A percentile compares a stretch with the other conserved stretches of the same genome.
Evolutionary conservation across 441 rosid genomes (phyloP).

Genomic region (Sinapis alba): DNA sequence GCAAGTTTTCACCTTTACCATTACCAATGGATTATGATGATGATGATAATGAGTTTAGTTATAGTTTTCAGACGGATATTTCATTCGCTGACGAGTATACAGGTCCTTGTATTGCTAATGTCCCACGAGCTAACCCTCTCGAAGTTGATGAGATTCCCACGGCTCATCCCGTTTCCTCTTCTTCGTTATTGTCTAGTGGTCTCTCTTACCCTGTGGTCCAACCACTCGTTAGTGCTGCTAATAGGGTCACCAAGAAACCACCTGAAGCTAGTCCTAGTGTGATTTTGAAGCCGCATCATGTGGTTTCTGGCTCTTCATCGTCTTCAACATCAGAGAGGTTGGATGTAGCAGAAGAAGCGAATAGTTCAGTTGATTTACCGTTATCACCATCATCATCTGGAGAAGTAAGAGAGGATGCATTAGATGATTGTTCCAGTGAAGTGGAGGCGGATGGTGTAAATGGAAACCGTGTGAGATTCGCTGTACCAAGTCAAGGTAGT

Average conservation of each 20-base stretch:
- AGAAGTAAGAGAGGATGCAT: conserved; percentile 6
- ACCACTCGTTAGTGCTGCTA: conserved; percentile 44
- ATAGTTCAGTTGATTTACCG: conserved; percentile 20
- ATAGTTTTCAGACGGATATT: conserved; percentile 43
- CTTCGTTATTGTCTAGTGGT: conserved; percentile 26
- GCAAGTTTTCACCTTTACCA: conserved; percentile 53
- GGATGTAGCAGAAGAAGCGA: conserved; percentile 27
- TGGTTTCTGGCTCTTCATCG: conserved; percentile 37
- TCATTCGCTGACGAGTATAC: conserved; percentile 57
- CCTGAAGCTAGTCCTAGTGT: conserved; percentile 24
- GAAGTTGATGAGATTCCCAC: conserved; percentile 53
- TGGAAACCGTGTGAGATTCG: conserved; percentile 61
- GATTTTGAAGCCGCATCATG: conserved; percentile 24
- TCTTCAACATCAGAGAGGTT: conserved; percentile 37
- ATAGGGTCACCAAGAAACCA: conserved; percentile 9
- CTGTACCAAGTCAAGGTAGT: conserved; percentile 50
- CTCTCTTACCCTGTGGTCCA: conserved; percentile 49
- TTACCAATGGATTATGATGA: conserved; percentile 27
- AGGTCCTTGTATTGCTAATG: conserved; percentile 49
- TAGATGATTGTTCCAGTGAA: not conserved
- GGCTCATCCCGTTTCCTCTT: conserved; percentile 43
- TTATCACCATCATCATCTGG: conserved; percentile 20
- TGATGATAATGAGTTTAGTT: conserved; percentile 34
- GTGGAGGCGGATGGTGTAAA: conserved; percentile 1
- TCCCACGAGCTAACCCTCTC: conserved; percentile 55